Base-by-base conservation (phyloP, 768 basidiomycete species). In the Lyophyllum shimeji region DNA sequence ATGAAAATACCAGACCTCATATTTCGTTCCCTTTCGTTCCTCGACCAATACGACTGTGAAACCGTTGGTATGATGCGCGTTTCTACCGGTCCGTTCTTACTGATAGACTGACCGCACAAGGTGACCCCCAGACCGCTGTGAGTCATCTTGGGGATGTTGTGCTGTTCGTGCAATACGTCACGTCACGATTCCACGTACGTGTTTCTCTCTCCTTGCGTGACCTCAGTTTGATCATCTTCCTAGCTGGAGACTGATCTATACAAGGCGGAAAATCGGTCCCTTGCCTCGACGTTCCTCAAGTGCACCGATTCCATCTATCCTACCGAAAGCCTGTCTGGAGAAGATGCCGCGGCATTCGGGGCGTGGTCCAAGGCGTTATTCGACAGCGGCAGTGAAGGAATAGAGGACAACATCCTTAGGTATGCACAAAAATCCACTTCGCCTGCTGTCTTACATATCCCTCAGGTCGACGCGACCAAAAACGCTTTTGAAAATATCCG, bases 121-220 rank as follows among this genome's bases (percentile, higher is more conserved):
- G 90, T 46, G 90, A 93, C 69, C 91, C 91, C 17, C 91, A 92
- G 69, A 88, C 86, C 17, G 90, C 90, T 4, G 81, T 92, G 37
- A 84, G 81, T 56, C 86, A 90, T 67, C 73, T 92, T 1, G 91
- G 91, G 2, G 82, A 90, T 59, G 79, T 93, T n/a, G 86, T 92
- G 15, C 65, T 93, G 34, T 90, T 93, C 63, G 69, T 82, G 7
- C 90, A 93, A 67, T 80, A 81, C 59, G 77, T 80, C 17, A 69
- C 87, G 31, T 76, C 78, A n/a, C 82, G 84, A 50, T 92, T 83
- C 64, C 82, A 85, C 65, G 90, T 83, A 50, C 61, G 77, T 67
- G 31, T 40, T 33, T 34, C 46, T 3, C 4, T 43, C 25, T 12
- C 33, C 25, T 21, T 21, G n/a, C 20, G 44, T 18, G 18, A 40